A percentile compares a stretch with the other conserved stretches of the same genome.
Conservation (phyloP, 352 stramenopile species). For the Globisporangium apiculatum region DNA sequence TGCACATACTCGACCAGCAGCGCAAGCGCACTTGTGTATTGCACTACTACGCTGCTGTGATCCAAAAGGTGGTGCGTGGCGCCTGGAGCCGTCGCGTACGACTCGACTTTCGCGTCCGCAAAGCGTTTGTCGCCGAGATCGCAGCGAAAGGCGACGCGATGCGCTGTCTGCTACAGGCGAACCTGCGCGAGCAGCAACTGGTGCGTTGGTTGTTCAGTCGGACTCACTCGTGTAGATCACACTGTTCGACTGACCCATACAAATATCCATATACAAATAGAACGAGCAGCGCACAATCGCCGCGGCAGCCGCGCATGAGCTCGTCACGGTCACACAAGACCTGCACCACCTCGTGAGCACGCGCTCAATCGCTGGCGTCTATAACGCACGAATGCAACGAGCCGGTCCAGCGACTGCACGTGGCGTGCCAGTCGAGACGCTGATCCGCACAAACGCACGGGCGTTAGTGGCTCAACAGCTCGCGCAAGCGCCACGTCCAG, state of each 20-base stretch:
- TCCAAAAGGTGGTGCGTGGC: constrained; percentile 29
- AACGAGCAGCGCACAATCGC: constrained; percentile 29
- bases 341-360: constrained; percentile 63
- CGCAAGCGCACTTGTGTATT: constrained; percentile 26
- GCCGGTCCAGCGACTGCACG: constrained; percentile 17
- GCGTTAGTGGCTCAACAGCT: constrained; percentile 15
- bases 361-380: constrained; percentile 42
- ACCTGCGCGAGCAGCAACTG: too few relatives aligned
- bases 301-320: constrained; percentile 30
- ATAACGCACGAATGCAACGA: constrained; percentile 41
- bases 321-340: constrained; percentile 46
- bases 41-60: constrained; percentile 38
- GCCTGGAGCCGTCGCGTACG: too few relatives aligned
- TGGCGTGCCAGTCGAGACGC: constrained; percentile 24
- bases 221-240: too few relatives aligned
- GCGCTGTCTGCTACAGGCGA: too few relatives aligned
- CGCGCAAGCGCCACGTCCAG: constrained; percentile 13
- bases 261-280: constrained; percentile 4
- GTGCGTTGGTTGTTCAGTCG: too few relatives aligned
- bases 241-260: too few relatives aligned
- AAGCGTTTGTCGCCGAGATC: too few relatives aligned
- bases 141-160: too few relatives aligned
- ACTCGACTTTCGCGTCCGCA: too few relatives aligned
- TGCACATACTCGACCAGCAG: constrained; percentile 13
- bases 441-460: constrained; percentile 54